These are phyloP conservation scores for Niebla homalea DNA, from an alignment of 495 filamentous ascomycete species.

Conservation along the genomic window DNA sequence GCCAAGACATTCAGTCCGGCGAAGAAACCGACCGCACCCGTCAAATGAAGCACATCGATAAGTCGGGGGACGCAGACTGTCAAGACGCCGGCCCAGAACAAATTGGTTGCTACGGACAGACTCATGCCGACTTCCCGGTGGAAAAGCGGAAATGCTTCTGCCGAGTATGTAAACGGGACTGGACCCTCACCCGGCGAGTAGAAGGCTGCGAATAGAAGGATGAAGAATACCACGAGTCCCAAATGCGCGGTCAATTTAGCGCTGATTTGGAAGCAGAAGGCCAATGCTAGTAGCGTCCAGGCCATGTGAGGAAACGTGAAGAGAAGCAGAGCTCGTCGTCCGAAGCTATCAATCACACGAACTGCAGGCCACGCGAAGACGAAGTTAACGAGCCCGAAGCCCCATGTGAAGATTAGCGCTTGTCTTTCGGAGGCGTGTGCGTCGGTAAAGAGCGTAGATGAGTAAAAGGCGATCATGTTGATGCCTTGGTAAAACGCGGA, in stretches of 20 bases:
- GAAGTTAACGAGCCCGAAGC: slow-evolving; percentile 46
- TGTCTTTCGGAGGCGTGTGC: slow-evolving; percentile 31
- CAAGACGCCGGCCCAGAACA: slow-evolving; percentile 62
- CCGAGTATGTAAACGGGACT: slow-evolving; percentile 61
- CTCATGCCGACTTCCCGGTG: slow-evolving; percentile 67
- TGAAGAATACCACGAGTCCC: slow-evolving; percentile 45
- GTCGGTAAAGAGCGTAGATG: slow-evolving; percentile 46
- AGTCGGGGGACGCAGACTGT: slow-evolving; percentile 59
- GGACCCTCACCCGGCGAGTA: slow-evolving; percentile 61
- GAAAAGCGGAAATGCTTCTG: slow-evolving; percentile 68
- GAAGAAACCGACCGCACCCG: slow-evolving; percentile 46
- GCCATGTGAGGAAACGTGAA: slow-evolving; percentile 41
- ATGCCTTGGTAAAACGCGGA: slow-evolving; percentile 12
- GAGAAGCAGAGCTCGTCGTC: slow-evolving; percentile 35
- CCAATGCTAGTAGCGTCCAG: slow-evolving; percentile 34
- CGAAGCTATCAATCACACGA: slow-evolving; percentile 36
- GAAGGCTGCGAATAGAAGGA: slow-evolving; percentile 54
- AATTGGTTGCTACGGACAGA: slow-evolving; percentile 58
- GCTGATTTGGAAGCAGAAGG: slow-evolving; percentile 33
- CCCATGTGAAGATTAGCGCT: slow-evolving; percentile 41
- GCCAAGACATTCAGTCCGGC: slow-evolving; percentile 57
- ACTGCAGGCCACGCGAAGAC: slow-evolving; percentile 42
- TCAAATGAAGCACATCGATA: slow-evolving; percentile 39
- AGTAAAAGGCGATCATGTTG: slow-evolving; percentile 63
- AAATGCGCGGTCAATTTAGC: slow-evolving; percentile 29